Base-by-base conservation (phyloP, 176 grass and related monocot species). In the Oryza glaberrima region DNA sequence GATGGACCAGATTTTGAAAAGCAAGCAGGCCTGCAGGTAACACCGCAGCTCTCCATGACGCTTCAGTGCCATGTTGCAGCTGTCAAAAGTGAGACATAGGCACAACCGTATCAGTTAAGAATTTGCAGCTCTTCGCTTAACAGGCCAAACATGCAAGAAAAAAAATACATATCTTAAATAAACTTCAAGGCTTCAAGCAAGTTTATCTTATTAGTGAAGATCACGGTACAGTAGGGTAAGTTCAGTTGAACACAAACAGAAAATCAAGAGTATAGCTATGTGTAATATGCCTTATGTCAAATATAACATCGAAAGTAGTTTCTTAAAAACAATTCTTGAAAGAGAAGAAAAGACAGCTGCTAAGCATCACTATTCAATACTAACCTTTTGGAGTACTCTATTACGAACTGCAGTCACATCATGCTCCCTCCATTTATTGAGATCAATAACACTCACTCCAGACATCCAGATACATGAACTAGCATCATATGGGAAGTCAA, bases 401-500 rank as follows among this genome's bases (percentile, higher is more conserved):
- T 69, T 22, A 83, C 85, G 88, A 81, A 85, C 63, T 41, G 51
- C 72, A 85, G 71, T 86, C 25, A 96, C 80, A 87, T 91, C 73
- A 69, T 79, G 69, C 40, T 93, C 81, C 84, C 94, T 90, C 94
- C 94, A 96, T 81, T 93, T 91, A 54, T 89, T 48, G 40, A 96
- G 83, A 85, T 96, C 90, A 81, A 93, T 78, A 79, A 96, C 70
- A 70, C 72, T 96, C 45, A 96, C 13, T 48, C 94, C 91, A 73
- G 94, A 96, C 86, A 93, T 89, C 94, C 94, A 93, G 60, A 89
- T 79, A 76, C 88, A 96, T 9, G 91, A 91, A 82, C 86, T 79
- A 77, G 76, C 20, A 72, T 96, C 69, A 82, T 89, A 89, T 48
- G 73, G 61, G 32, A 66, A 83, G 45, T 75, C 67, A 71, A 67